These are phyloP conservation scores for Lipomyces spencermartinsiae DNA, from an alignment of 805 yeast genomes.

Conservation along the genomic window DNA sequence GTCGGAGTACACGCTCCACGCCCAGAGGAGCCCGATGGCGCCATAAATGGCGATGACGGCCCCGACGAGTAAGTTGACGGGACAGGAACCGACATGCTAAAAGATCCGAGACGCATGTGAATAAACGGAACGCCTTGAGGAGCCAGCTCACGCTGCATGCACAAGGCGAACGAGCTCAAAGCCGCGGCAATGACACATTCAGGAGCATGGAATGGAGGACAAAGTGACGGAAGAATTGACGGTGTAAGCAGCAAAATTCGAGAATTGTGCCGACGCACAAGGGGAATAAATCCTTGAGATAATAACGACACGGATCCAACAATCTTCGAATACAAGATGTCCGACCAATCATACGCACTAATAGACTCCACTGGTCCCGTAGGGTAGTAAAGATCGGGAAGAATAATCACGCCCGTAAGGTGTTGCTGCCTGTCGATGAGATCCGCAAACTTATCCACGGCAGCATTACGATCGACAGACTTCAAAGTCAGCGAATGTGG, in stretches of 20 bases:
- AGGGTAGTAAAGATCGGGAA: constrained; percentile 74
- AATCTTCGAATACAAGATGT: constrained; percentile 54
- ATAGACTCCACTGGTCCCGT: constrained; percentile 69
- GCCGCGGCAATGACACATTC: constrained; percentile 62
- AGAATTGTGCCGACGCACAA: constrained; percentile 58
- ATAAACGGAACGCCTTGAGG: constrained; percentile 53
- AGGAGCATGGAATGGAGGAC: constrained; percentile 67
- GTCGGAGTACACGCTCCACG: constrained; percentile 33
- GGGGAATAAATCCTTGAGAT: constrained; percentile 60
- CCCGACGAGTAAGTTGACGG: constrained; percentile 32
- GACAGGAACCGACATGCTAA: constrained; percentile 49
- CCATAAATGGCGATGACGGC: constrained; percentile 30
- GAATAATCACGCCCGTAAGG: constrained; percentile 68
- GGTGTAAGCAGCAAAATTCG: constrained; percentile 62
- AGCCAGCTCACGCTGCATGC: constrained; percentile 53
- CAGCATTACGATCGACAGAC: constrained; percentile 32
- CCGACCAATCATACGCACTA: constrained; percentile 58
- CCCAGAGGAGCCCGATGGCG: constrained; percentile 11
- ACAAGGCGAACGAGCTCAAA: constrained; percentile 49
- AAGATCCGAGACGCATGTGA: constrained; percentile 56
- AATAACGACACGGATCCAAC: constrained; percentile 59
- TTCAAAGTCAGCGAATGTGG: not conserved
- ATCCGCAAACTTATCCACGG: constrained; percentile 35
- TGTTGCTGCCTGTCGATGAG: constrained; percentile 48
- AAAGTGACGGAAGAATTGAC: constrained; percentile 58